Conservation (phyloP, 495 filamentous ascomycete genomes). For the Hyaloscypha bicolor region DNA sequence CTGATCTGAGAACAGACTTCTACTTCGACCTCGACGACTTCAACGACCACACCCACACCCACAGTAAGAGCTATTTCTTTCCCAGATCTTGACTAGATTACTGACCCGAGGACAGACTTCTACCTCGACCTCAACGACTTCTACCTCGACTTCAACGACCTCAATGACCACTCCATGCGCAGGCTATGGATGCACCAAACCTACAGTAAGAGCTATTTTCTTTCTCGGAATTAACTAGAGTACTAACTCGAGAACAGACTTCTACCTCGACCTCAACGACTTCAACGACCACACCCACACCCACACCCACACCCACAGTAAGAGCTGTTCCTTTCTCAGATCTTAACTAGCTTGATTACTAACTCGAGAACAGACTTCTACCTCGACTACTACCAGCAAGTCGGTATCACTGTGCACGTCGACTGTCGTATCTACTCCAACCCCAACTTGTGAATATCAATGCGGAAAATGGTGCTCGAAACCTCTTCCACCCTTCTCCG, state of each 20-base stretch:
- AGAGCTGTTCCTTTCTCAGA: no score
- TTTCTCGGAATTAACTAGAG: no score
- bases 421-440: slow-evolving; percentile 39
- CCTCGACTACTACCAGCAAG: slow-evolving; percentile 35
- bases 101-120: no score
- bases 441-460: slow-evolving; percentile 48
- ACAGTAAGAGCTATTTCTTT: not conserved
- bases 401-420: slow-evolving; percentile 39
- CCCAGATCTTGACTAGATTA: not conserved
- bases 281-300: no score
- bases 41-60: not conserved
- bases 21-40: no score
- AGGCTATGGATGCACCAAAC: not conserved
- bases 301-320: not conserved
- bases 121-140: not conserved
- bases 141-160: not conserved
- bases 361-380: not conserved
- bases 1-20: no score
- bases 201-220: not conserved
- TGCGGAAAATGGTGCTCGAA: slow-evolving; percentile 52
- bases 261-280: no score
- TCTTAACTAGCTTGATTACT: not conserved
- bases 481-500: slow-evolving; percentile 45
- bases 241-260: no score
- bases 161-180: not conserved